Base-by-base conservation (phyloP, 2,329 filamentous ascomycete species). In the Botryotinia globosa region DNA sequence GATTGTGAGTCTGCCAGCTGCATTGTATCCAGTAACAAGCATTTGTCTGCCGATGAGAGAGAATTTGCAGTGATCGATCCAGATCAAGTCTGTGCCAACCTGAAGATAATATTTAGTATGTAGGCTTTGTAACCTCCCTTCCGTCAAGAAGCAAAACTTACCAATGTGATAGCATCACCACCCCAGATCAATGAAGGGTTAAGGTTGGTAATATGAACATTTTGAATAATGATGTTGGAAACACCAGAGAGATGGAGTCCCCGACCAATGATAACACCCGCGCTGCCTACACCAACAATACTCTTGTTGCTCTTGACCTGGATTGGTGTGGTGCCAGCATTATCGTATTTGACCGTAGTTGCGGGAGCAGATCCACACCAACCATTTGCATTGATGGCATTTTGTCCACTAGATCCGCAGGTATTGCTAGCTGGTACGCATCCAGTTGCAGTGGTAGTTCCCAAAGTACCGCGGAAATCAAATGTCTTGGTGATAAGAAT, bases 401-500 rank as follows among this genome's bases (percentile, higher is more conserved):
- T 63, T 61, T 76, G 74, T 34, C 74, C 74, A 25, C 70, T 71
- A 20, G 72, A 66, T 32, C 42, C 42, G 48, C 67, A 70, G n/a
- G 54, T 74, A 64, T 74, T 75, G 42, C 69, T 69, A n/a, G 51
- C 68, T 16, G 58, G 56, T n/a, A 72, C 25, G 44, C 72, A 76
- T 32, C 45, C 56, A 48, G 44, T 61, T 66, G 45, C 69, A 18
- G 61, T 71, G 34, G 69, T 73, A 4, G 71, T 75, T 25, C 74
- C 74, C 48, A 74, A 58, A 48, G 70, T 73, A 29, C 74, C 74
- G n/a, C 54, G 64, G 48, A 76, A 76, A 61, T 75, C 70, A 71
- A 75, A 76, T 44, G 83, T 84, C 77, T 88, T 86, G 77, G 85
- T 84, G 58, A 91, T 82, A 72, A 90, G 83, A 76, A 91, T 90